Evolutionary conservation across 768 basidiomycete genomes (phyloP).

Genomic region (Pholiota microspora): DNA sequence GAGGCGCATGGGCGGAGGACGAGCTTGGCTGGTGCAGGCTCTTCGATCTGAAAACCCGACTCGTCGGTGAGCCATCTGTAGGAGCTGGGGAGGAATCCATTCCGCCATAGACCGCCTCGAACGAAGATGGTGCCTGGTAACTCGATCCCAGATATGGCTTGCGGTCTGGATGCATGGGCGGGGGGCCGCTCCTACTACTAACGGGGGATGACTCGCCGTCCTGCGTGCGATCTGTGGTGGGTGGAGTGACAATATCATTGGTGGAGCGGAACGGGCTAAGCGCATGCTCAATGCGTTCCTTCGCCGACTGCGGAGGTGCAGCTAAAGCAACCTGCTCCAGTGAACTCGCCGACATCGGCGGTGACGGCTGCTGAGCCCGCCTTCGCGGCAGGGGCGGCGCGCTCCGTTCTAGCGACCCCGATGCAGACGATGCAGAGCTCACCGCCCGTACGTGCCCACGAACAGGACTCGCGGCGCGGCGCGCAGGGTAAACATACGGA

Average conservation of each 20-base stretch:
- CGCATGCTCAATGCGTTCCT: not conserved
- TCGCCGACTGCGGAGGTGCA: constrained; percentile 5
- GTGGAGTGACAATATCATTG: not conserved
- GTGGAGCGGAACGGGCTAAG: not conserved
- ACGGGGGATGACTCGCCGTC: constrained; percentile 4
- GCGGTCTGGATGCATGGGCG: constrained; percentile 59
- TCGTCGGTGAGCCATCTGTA: constrained; percentile 24
- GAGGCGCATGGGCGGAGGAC: constrained; percentile 24
- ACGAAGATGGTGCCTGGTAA: constrained; percentile 1
- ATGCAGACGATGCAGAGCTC: constrained; percentile 1
- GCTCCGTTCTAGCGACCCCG: not conserved
- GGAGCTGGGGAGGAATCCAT: constrained; percentile 2
- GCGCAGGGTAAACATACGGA: not conserved
- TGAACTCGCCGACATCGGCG: constrained; percentile 41
- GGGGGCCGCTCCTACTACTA: constrained; percentile 20
- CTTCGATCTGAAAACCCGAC: constrained; percentile 49
- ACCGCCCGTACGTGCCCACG: not conserved
- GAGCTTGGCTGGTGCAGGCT: constrained; percentile 49
- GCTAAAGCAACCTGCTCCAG: constrained; percentile 48
- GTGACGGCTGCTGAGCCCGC: constrained; percentile 26
- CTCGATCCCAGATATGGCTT: constrained; percentile 23
- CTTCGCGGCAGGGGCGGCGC: constrained; percentile 33
- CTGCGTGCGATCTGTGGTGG: not conserved
- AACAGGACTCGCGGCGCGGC: not conserved
- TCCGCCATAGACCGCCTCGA: constrained; percentile 21